Conservation (phyloP, 768 basidiomycete species). For the Agrocybe praecox region DNA sequence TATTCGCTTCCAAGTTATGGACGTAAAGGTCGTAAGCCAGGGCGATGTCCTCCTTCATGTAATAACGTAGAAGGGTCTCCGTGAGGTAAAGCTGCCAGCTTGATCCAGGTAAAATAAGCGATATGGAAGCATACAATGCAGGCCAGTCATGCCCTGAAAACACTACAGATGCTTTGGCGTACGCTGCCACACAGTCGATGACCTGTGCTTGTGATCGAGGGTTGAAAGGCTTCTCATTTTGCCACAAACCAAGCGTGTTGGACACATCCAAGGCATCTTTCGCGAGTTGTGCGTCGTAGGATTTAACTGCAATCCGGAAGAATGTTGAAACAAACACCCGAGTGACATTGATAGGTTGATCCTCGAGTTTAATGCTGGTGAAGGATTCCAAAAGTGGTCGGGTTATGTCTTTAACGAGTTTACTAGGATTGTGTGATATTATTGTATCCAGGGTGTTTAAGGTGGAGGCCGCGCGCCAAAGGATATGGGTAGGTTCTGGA, state of each 20-base stretch:
- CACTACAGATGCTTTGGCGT: conserved; percentile 30
- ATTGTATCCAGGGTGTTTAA: conserved; percentile 39
- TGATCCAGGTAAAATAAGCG: conserved; percentile 20
- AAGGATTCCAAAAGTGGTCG: conserved; percentile 45
- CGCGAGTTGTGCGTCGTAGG: conserved; percentile 37
- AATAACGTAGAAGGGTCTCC: conserved; percentile 15
- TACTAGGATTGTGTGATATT: conserved; percentile 6
- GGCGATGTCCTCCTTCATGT: conserved; percentile 3
- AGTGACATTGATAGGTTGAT: conserved; percentile 26
- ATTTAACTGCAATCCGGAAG: conserved; percentile 43
- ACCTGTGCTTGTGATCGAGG: conserved; percentile 25
- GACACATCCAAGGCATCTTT: conserved; percentile 37
- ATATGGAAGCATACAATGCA: conserved; percentile 31
- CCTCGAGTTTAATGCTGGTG: conserved; percentile 21
- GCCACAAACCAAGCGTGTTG: conserved; percentile 28
- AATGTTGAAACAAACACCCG: conserved; percentile 44
- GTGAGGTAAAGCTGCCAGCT: conserved; percentile 30
- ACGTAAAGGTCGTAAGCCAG: conserved; percentile 23
- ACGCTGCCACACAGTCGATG: conserved; percentile 35
- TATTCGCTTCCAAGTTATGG: conserved; percentile 24
- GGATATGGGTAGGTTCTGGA: conserved; percentile 7
- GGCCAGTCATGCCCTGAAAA: conserved; percentile 28
- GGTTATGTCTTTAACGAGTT: conserved; percentile 25
- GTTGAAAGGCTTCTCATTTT: conserved; percentile 11
- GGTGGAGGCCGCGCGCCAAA: conserved; percentile 46